Evolutionary conservation across 495 filamentous ascomycete species (phyloP).

Genomic region (Xylaria curta): DNA sequence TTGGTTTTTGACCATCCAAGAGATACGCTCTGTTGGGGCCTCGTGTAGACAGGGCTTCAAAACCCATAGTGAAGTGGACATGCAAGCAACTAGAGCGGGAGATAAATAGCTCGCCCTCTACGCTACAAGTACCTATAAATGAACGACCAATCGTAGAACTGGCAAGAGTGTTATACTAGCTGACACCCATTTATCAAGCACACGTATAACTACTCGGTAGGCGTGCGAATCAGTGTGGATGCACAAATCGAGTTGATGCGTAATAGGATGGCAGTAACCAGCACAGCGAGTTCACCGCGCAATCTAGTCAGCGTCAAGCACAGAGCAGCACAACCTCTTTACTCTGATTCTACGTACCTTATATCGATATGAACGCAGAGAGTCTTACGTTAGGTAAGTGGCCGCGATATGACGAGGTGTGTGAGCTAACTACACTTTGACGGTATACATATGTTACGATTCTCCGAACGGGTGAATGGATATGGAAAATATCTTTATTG

Average conservation of each 20-base stretch:
- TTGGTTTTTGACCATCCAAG: background rate
- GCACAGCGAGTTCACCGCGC: background rate
- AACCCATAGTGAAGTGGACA: background rate
- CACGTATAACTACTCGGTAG: background rate
- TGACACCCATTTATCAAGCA: background rate
- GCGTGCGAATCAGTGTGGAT: constrained; percentile 5
- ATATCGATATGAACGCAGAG: background rate
- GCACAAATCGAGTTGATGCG: background rate
- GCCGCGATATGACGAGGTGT: background rate
- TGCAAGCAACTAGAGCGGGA: background rate
- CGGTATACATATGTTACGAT: background rate
- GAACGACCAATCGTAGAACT: background rate
- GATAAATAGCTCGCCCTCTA: background rate
- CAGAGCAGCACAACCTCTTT: background rate
- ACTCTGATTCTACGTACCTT: background rate
- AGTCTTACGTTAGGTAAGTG: background rate
- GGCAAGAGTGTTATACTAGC: background rate
- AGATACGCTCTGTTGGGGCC: background rate
- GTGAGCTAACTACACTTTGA: background rate
- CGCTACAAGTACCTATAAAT: background rate
- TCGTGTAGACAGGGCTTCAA: constrained; percentile 5
- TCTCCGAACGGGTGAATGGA: background rate
- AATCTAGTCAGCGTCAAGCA: background rate
- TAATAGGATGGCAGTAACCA: background rate
- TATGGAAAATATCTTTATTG: background rate